Conservation (phyloP, 2,329 filamentous ascomycete genomes). For the Pestalotiopsis sp. region DNA sequence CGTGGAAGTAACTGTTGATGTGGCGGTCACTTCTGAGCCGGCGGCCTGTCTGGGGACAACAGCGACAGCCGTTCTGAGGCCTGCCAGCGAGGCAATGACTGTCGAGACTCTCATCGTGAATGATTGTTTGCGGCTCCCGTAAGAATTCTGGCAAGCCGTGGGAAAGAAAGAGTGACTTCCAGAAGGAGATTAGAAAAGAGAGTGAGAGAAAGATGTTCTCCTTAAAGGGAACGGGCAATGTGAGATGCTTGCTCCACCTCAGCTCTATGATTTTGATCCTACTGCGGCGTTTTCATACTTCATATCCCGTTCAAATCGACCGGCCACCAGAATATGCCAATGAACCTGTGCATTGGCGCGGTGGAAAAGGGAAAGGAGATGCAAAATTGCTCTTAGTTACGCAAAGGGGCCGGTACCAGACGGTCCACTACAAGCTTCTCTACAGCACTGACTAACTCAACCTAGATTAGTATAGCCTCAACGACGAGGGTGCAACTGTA, state of each 20-base stretch:
- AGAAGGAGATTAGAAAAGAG: neutral
- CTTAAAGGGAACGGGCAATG: neutral
- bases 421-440: neutral
- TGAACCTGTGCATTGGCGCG: neutral
- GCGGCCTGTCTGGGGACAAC: neutral
- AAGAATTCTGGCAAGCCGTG: neutral
- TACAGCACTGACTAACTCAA: neutral
- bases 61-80: neutral
- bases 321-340: neutral
- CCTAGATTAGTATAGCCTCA: neutral
- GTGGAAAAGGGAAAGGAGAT: neutral
- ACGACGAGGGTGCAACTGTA: neutral
- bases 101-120: constrained; percentile 2
- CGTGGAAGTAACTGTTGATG: constrained; percentile 1
- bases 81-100: neutral
- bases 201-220: neutral
- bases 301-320: neutral
- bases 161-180: neutral
- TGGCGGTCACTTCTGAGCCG: neutral
- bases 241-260: neutral
- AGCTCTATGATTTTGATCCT: neutral
- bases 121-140: neutral
- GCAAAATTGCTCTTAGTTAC: neutral
- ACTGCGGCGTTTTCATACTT: neutral
- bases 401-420: neutral